Percentiles rank a stretch among this genome's conserved stretches.
phyloP scores from a whole-genome alignment of 257 asterid genomes.

The Leonotis leonurus region DNA sequence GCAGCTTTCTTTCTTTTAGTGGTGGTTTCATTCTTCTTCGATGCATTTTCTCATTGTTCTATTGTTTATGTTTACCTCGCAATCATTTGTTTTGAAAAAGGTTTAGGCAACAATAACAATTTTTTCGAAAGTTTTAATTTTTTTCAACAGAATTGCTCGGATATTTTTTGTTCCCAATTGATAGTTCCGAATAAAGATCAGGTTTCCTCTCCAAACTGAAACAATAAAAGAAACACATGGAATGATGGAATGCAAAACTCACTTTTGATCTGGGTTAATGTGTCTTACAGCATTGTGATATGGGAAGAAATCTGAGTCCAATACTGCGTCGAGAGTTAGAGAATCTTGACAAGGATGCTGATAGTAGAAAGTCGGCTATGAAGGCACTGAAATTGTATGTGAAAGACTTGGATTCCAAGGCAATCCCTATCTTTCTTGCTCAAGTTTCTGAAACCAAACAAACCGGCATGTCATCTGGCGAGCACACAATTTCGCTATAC shows the following conservation, averaged over 20 bases:
- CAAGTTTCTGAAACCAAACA: constrained; percentile 83
- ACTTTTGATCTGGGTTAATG: background rate
- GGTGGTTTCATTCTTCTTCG: background rate
- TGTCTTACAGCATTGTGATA: constrained; percentile 11
- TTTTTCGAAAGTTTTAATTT: background rate
- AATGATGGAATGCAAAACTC: background rate
- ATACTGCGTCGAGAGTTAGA: constrained; percentile 64
- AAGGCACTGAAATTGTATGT: constrained; percentile 78
- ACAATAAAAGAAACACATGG: background rate
- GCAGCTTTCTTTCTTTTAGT: background rate
- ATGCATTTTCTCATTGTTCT: too few relatives aligned
- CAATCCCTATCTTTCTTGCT: constrained; percentile 90
- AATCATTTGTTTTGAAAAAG: background rate
- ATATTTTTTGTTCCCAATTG: background rate
- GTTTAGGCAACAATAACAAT: background rate
- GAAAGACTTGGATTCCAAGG: constrained; percentile 87
- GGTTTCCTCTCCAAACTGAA: background rate
- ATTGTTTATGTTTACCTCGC: background rate
- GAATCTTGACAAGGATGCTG: constrained; percentile 87
- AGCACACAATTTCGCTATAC: constrained; percentile 77
- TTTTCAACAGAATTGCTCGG: background rate
- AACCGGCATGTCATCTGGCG: constrained; percentile 56
- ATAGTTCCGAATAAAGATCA: background rate
- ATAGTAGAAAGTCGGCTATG: constrained; percentile 86
- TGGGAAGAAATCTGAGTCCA: constrained; percentile 82